These are phyloP conservation scores for Clonostachys chloroleuca DNA, from an alignment of 2,329 filamentous ascomycete genomes.

Conservation along the genomic window DNA sequence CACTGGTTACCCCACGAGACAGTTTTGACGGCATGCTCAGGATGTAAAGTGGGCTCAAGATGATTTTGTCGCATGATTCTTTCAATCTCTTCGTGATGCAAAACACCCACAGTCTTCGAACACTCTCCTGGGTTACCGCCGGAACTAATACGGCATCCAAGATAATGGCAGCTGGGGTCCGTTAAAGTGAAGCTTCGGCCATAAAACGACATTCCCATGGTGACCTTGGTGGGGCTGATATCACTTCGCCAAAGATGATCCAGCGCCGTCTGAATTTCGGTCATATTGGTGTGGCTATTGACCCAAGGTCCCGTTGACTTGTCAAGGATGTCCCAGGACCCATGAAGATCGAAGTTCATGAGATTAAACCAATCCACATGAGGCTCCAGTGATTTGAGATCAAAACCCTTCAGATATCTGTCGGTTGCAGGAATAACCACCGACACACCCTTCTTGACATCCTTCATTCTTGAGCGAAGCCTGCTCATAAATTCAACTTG, in stretches of 20 bases:
- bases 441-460: constrained; percentile 3
- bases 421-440: constrained; percentile 14
- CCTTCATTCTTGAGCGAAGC: constrained; percentile 7
- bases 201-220: constrained; percentile 41
- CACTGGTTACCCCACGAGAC: constrained; percentile 27
- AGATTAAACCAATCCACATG: constrained; percentile 34
- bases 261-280: constrained; percentile 35
- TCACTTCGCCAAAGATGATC: constrained; percentile 43
- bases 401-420: constrained; percentile 8
- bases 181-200: constrained; percentile 24
- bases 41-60: constrained; percentile 10
- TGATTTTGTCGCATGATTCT: constrained; percentile 12
- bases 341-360: constrained; percentile 36
- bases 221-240: constrained; percentile 32
- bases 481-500: constrained; percentile 12
- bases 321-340: constrained; percentile 23
- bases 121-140: constrained; percentile 18
- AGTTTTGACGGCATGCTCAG: constrained; percentile 20
- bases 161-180: constrained; percentile 12
- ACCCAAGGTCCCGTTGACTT: constrained; percentile 21
- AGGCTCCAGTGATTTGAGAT: constrained; percentile 6
- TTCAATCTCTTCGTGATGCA: constrained; percentile 24
- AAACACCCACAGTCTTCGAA: constrained; percentile 15
- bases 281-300: constrained; percentile 38
- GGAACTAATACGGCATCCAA: constrained; percentile 20